Percentiles rank a stretch among this genome's conserved stretches.
Conservation (phyloP, 306 rosid species). For the Quercus bicolor region DNA sequence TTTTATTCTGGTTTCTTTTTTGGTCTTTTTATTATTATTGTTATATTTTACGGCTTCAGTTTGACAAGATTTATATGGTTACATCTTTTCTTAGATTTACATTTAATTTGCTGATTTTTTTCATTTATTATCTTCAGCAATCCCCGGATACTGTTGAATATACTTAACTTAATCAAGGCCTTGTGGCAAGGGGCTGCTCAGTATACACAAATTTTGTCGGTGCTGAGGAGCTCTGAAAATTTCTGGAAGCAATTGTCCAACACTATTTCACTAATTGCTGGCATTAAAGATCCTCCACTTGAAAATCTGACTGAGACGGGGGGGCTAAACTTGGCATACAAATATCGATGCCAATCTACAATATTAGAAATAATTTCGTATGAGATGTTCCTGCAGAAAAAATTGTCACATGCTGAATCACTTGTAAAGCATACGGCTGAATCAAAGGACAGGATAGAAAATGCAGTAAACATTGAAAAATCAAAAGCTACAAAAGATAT, state of each 20-base stretch:
- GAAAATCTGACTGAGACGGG: conserved; percentile 40
- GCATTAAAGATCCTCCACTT: conserved; percentile 32
- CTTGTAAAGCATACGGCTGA: conserved; percentile 49
- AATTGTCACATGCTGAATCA: conserved; percentile 63
- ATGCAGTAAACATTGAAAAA: conserved; percentile 37
- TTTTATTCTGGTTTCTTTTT: background rate
- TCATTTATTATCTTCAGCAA: conserved; percentile 46
- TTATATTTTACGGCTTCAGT: background rate
- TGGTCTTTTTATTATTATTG: conserved; percentile 3
- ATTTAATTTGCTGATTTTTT: conserved; percentile 14
- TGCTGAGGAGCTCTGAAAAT: conserved; percentile 48
- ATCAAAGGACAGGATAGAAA: conserved; percentile 46
- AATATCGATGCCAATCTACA: conserved; percentile 66
- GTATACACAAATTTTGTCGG: conserved; percentile 53
- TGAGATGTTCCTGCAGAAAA: conserved; percentile 79
- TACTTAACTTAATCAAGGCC: conserved; percentile 69
- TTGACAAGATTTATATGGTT: conserved; percentile 9
- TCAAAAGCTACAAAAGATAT: conserved; percentile 47
- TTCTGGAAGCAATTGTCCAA: conserved; percentile 61
- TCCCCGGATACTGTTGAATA: conserved; percentile 56
- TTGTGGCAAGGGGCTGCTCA: conserved; percentile 87
- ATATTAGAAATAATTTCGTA: conserved; percentile 68
- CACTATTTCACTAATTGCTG: conserved; percentile 34
- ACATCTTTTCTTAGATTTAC: conserved; percentile 2
- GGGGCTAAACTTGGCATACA: conserved; percentile 49